Percentiles rank a stretch among this genome's conserved stretches.
Conservation (phyloP, 2,329 filamentous ascomycete species). For the Trichocomaceae sp. region DNA sequence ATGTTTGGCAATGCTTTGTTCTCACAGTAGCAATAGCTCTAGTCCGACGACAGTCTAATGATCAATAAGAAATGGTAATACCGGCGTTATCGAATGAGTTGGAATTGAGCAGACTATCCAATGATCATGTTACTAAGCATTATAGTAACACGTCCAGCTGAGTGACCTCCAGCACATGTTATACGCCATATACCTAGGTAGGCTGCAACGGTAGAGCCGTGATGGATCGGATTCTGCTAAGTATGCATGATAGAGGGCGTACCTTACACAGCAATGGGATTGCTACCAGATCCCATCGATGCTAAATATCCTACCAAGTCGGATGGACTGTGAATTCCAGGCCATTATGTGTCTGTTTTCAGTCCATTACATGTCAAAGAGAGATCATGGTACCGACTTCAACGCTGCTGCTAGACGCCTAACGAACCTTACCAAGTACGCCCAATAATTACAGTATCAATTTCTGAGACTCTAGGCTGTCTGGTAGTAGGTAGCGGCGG, state of each 20-base stretch:
- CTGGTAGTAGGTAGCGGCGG: constrained; percentile 27
- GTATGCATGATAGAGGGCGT: constrained; percentile 3
- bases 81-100: no score
- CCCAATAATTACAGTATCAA: constrained; percentile 24
- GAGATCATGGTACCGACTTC: neutral
- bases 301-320: constrained; percentile 13
- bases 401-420: constrained; percentile 6
- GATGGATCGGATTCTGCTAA: neutral
- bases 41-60: no score
- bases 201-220: constrained; percentile 7
- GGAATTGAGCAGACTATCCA: no score
- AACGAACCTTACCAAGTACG: constrained; percentile 14
- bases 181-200: constrained; percentile 16
- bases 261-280: constrained; percentile 15
- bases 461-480: constrained; percentile 29
- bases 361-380: constrained; percentile 21
- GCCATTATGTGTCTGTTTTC: constrained; percentile 27
- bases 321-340: constrained; percentile 20
- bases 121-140: constrained; percentile 9
- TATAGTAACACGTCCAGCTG: constrained; percentile 13
- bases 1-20: no score
- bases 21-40: no score
- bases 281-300: constrained; percentile 20
- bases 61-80: no score
- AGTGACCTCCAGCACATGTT: constrained; percentile 16